Base-by-base conservation (phyloP, 2,329 filamentous ascomycete genomes). In the Fusarium siculi region DNA sequence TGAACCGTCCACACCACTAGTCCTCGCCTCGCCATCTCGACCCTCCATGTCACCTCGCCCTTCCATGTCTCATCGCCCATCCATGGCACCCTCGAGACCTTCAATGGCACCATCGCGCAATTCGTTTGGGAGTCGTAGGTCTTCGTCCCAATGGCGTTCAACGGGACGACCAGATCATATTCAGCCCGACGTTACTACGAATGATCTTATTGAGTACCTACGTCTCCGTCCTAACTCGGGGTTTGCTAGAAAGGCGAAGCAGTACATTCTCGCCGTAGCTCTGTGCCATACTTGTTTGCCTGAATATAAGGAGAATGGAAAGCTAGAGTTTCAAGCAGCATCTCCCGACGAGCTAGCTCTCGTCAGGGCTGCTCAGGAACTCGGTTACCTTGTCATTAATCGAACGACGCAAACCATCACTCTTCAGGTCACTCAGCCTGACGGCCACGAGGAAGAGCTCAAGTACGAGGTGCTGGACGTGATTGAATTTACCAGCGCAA, bases 201-300 rank as follows among this genome's bases (percentile, higher is more conserved):
- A 86, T 18, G 93, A 97, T 67, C 87, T 98, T 78, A 81, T 97
- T 28, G 90, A 91, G 36, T 97, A 94, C 73, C 92, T 98, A 47
- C 90, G 91, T 59, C 84, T 89, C 50, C 91, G 93, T 63, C 95
- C 95, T 0, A 87, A 93, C 68, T 93, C 94, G 0, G 80, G 90
- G 3, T 97, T 97, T 78, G 90, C 95, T 2, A 89, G 89, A 66
- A 95, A 93, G 78, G 93, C 92, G 2, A 92, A 92, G 68, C 91
- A 97, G 79, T 96, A 97, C 74, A 88, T 98, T 8, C 85, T 98
- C 7, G 93, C 92, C 1, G 88, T 98, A 77, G 94, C 95, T 2
- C 85, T 98, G 3, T 98, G 96, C 75, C 95, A 98, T 79, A 97
- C 95, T 2, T 97, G 95, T 79, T 85, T 97, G 30, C 95, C 96